phyloP scores from a whole-genome alignment of 192 early-diverging fungal genomes.

The Coemansia sp. region DNA sequence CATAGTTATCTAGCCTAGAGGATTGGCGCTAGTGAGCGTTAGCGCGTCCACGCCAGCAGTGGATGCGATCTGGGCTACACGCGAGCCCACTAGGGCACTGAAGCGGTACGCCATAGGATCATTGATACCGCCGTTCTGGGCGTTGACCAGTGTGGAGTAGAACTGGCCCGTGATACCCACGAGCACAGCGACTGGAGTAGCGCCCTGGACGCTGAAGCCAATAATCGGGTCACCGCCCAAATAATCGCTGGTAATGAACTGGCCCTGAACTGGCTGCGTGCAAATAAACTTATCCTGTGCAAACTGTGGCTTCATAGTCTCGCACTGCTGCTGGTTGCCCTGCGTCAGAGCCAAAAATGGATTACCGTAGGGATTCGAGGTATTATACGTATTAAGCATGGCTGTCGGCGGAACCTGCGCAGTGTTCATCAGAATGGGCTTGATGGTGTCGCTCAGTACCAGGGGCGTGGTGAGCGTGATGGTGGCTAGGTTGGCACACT shows the following conservation, averaged over 20 bases:
- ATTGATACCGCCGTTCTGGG: constrained; percentile 28
- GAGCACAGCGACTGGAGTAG: constrained; percentile 29
- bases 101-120: constrained; percentile 46
- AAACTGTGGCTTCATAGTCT: constrained; percentile 24
- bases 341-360: constrained; percentile 32
- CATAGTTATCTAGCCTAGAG: constrained; percentile 8
- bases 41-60: constrained; percentile 21
- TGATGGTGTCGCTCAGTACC: constrained; percentile 19
- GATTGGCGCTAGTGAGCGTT: constrained; percentile 27
- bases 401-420: constrained; percentile 1
- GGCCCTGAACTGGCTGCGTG: constrained; percentile 38
- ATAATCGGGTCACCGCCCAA: constrained; percentile 53
- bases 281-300: constrained; percentile 23
- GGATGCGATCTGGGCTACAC: constrained; percentile 22
- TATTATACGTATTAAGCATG: constrained; percentile 33
- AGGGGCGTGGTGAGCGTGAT: constrained; percentile 29
- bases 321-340: constrained; percentile 24
- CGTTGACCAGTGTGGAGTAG: constrained; percentile 30
- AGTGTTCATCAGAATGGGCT: constrained; percentile 32
- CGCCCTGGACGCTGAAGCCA: constrained; percentile 28
- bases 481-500: constrained; percentile 39
- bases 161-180: constrained; percentile 44
- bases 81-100: constrained; percentile 29
- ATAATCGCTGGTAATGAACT: constrained; percentile 34
- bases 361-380: constrained; percentile 15